A percentile compares a stretch with the other conserved stretches of the same genome.
phyloP scores from a whole-genome alignment of 306 rosid species.

The Hippophae tibetana region DNA sequence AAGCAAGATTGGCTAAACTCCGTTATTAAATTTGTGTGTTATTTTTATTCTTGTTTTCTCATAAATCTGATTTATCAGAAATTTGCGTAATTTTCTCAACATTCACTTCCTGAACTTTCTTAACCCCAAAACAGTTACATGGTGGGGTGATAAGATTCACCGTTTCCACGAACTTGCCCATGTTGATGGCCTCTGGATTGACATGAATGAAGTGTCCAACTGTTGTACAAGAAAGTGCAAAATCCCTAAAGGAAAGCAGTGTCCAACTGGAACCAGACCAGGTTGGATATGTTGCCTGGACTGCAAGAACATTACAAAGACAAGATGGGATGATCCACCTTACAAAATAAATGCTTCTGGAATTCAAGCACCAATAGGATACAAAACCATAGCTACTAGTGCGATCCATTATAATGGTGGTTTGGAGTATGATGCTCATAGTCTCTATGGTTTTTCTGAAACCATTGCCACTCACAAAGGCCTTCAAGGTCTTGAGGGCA shows the following conservation, averaged over 20 bases:
- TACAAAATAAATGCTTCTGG: conserved; percentile 95
- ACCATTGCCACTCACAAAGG: conserved; percentile 78
- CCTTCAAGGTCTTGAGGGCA: conserved; percentile 77
- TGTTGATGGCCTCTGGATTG: conserved; percentile 91
- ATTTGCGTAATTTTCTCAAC: too few species aligned
- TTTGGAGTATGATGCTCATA: conserved; percentile 92
- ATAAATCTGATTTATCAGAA: too few species aligned
- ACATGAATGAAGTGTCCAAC: conserved; percentile 90
- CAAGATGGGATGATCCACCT: conserved; percentile 94
- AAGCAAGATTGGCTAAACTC: too few species aligned
- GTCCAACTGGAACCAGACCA: conserved; percentile 67
- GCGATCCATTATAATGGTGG: conserved; percentile 83
- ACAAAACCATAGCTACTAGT: conserved; percentile 90
- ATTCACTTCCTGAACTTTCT: conserved; percentile 84
- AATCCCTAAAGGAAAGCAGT: conserved; percentile 55
- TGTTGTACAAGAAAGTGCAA: conserved; percentile 83
- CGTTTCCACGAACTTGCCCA: conserved; percentile 95
- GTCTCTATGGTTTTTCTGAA: conserved; percentile 81
- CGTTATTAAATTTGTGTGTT: too few species aligned
- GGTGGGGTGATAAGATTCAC: conserved; percentile 89
- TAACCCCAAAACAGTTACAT: conserved; percentile 70
- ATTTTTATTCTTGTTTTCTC: too few species aligned
- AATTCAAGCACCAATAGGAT: conserved; percentile 62
- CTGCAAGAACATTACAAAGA: conserved; percentile 76
- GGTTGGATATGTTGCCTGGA: conserved; percentile 92